These are phyloP conservation scores for Anethum foeniculum DNA, from an alignment of 140 eudicot genomes.

Conservation along the genomic window DNA sequence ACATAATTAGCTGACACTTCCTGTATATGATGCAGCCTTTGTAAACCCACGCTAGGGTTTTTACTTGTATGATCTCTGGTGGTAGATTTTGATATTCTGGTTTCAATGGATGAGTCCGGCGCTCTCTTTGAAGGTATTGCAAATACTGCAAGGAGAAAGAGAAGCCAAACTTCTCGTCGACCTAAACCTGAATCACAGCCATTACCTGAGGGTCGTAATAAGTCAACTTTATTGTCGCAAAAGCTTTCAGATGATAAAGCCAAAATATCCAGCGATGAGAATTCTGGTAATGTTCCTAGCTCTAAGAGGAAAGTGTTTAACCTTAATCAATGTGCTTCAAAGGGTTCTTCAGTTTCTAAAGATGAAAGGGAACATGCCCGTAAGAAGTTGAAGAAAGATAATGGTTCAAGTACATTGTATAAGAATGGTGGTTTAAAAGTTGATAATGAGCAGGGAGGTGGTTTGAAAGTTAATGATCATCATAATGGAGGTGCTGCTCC, in stretches of 20 bases:
- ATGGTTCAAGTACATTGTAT: conserved; percentile 23
- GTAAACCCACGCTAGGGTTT: not conserved
- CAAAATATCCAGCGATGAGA: conserved; percentile 73
- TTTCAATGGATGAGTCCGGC: conserved; percentile 42
- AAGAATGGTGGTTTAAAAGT: conserved; percentile 39
- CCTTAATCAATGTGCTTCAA: conserved; percentile 47
- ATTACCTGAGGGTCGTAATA: conserved; percentile 34
- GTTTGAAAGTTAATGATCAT: conserved; percentile 9
- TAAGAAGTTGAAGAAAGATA: conserved; percentile 26
- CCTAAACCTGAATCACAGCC: conserved; percentile 64
- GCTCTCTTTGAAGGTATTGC: conserved; percentile 40
- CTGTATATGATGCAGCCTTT: conserved; percentile 18
- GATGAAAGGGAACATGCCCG: conserved; percentile 10
- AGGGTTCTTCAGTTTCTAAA: conserved; percentile 18
- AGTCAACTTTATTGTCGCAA: conserved; percentile 41
- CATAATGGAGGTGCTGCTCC: conserved; percentile 15
- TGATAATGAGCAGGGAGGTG: conserved; percentile 20
- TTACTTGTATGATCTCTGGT: conserved; percentile 19
- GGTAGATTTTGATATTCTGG: not conserved
- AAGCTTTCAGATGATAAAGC: conserved; percentile 61
- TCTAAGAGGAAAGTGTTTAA: conserved; percentile 66
- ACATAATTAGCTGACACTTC: conserved; percentile 17
- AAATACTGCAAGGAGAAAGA: conserved; percentile 40
- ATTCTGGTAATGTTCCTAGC: conserved; percentile 41
- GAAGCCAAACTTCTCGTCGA: conserved; percentile 70